A percentile compares a stretch with the other conserved stretches of the same genome.
Evolutionary conservation across 176 grass and related monocot genomes (phyloP).

Genomic region (Tillandsia leiboldiana): DNA sequence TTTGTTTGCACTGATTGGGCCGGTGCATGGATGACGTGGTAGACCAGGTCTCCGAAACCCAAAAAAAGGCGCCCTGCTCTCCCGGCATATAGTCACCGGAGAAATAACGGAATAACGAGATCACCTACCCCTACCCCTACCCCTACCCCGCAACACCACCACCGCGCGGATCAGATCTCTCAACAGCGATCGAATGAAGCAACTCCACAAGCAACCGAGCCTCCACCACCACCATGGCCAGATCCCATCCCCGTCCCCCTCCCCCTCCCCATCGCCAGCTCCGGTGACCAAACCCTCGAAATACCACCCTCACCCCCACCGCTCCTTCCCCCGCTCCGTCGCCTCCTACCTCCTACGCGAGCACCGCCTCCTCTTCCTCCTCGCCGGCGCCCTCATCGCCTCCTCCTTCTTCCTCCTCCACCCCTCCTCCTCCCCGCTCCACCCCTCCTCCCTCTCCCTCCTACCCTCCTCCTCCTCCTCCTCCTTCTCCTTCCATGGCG

Average conservation of each 20-base stretch:
- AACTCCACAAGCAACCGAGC: constrained; percentile 59
- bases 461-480: not conserved
- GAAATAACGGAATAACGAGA: too few relatives aligned
- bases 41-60: too few relatives aligned
- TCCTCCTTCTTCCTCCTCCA: constrained; percentile 14
- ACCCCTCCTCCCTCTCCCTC: constrained; percentile 32
- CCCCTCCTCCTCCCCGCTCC: constrained; percentile 13
- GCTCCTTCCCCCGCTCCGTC: constrained; percentile 15
- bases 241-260: not conserved
- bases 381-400: constrained; percentile 17
- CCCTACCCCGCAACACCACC: constrained; percentile 2
- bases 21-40: too few relatives aligned
- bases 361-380: constrained; percentile 19
- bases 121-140: not conserved
- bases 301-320: not conserved
- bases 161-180: constrained; percentile 9
- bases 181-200: constrained; percentile 41
- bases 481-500: not conserved
- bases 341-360: constrained; percentile 10
- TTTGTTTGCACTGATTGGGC: too few relatives aligned
- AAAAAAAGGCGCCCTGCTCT: too few relatives aligned
- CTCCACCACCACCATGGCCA: constrained; percentile 39
- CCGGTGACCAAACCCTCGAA: constrained; percentile 13
- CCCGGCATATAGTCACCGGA: too few relatives aligned
- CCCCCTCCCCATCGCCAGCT: not conserved